These are phyloP conservation scores for Pseudogymnoascus sp. DNA, from an alignment of 2,329 filamentous ascomycete species.

Conservation along the genomic window DNA sequence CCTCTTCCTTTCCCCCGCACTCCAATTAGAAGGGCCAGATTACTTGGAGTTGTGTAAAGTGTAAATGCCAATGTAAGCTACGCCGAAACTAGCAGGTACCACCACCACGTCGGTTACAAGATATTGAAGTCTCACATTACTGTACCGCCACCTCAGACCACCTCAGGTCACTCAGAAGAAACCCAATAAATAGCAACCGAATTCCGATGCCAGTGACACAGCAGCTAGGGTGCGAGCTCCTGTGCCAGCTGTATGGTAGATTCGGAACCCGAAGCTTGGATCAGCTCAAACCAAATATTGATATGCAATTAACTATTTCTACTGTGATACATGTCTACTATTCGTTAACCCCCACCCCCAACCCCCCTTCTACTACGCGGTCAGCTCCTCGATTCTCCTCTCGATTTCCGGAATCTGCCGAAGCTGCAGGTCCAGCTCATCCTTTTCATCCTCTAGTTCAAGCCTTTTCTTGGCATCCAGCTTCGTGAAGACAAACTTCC, in stretches of 20 bases:
- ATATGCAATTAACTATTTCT: constrained; percentile 6
- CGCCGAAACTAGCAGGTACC: not conserved
- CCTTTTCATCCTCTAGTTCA: constrained; percentile 88
- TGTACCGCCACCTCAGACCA: not conserved
- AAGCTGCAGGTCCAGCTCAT: constrained; percentile 80
- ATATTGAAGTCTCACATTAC: not conserved
- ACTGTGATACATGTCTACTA: constrained; percentile 6
- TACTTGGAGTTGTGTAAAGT: not conserved
- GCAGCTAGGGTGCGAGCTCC: not conserved
- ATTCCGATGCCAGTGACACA: not conserved
- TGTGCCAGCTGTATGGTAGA: not conserved
- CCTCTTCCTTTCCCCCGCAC: not conserved
- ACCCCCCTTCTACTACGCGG: constrained; percentile 29
- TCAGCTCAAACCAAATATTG: constrained; percentile 3
- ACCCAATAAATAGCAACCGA: not conserved
- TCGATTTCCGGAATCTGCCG: constrained; percentile 83
- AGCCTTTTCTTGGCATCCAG: constrained; percentile 82
- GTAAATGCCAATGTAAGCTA: not conserved
- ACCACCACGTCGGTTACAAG: not conserved
- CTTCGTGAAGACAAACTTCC: constrained; percentile 79
- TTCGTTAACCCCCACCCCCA: not conserved
- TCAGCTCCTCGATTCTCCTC: constrained; percentile 74
- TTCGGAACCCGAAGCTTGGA: not conserved
- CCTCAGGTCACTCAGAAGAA: not conserved
- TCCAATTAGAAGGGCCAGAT: not conserved